phyloP scores from a whole-genome alignment of 1,284 basidiomycete species.

The Ustilago curta region DNA sequence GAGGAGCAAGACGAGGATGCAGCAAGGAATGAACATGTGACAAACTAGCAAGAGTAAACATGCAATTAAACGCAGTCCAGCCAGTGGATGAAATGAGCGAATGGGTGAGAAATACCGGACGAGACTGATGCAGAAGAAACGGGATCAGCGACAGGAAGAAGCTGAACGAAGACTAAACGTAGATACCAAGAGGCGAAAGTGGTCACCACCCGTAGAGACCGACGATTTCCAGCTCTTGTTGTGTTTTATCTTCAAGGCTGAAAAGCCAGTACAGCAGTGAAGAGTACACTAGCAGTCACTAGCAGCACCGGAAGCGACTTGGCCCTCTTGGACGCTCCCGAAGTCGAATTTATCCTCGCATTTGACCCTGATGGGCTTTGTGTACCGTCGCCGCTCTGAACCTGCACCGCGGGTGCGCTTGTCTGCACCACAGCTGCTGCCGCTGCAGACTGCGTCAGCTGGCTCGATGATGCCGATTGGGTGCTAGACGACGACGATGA shows the following conservation, averaged over 20 bases:
- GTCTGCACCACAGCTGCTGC: constrained; percentile 11
- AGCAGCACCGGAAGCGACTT: constrained; percentile 33
- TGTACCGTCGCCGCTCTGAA: neutral
- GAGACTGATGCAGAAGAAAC: constrained; percentile 11
- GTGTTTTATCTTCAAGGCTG: constrained; percentile 24
- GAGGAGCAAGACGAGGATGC: constrained; percentile 18
- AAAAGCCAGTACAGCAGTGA: constrained; percentile 27
- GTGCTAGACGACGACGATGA: constrained; percentile 5
- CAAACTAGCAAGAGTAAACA: neutral
- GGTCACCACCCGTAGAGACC: constrained; percentile 37
- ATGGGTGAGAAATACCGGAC: constrained; percentile 10
- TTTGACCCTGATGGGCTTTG: constrained; percentile 16
- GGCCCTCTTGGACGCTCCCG: constrained; percentile 18
- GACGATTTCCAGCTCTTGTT: constrained; percentile 6
- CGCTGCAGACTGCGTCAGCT: constrained; percentile 10
- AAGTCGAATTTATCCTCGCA: constrained; percentile 31
- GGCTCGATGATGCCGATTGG: constrained; percentile 3
- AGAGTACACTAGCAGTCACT: constrained; percentile 22
- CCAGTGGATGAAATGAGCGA: constrained; percentile 13
- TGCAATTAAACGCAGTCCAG: constrained; percentile 26
- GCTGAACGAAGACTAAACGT: constrained; percentile 2
- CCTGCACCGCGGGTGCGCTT: constrained; percentile 6
- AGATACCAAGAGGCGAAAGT: constrained; percentile 13
- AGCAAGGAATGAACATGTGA: constrained; percentile 1
- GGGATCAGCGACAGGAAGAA: neutral